Evolutionary conservation across 1,284 basidiomycete genomes (phyloP).

Genomic region (Pholiota adiposa): DNA sequence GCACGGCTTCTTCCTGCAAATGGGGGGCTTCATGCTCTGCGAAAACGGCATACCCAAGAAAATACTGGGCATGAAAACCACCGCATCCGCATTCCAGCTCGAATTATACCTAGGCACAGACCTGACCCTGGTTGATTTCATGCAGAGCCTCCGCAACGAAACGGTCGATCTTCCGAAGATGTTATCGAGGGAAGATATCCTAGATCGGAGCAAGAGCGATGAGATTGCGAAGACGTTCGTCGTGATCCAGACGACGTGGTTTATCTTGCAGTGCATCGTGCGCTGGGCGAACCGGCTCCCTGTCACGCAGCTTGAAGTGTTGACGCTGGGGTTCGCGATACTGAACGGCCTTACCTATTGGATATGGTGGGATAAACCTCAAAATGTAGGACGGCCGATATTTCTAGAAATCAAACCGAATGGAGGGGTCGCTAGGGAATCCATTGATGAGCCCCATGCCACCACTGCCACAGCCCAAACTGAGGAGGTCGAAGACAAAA

Average conservation of each 20-base stretch:
- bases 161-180: conserved; percentile 19
- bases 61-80: not conserved
- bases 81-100: not conserved
- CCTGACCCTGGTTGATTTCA: not conserved
- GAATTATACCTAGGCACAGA: conserved; percentile 8
- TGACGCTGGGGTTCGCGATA: conserved; percentile 32
- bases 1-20: conserved; percentile 15
- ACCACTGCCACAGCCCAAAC: not conserved
- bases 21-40: conserved; percentile 20
- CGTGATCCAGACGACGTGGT: conserved; percentile 36
- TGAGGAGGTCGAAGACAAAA: no score
- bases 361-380: conserved; percentile 42
- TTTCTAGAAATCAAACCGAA: not conserved
- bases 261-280: conserved; percentile 32
- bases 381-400: conserved; percentile 19
- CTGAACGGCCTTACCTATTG: conserved; percentile 31
- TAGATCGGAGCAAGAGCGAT: conserved; percentile 34
- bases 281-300: conserved; percentile 27
- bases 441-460: not conserved
- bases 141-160: not conserved
- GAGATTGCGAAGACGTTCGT: conserved; percentile 31
- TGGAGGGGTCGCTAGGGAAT: not conserved
- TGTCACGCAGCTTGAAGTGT: conserved; percentile 35
- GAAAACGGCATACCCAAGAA: conserved; percentile 12
- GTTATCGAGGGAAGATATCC: conserved; percentile 29